Percentiles rank a stretch among this genome's conserved stretches.
These are phyloP conservation scores for Cenococcum geophilum DNA, from an alignment of 495 filamentous ascomycete genomes.

Conservation along the genomic window DNA sequence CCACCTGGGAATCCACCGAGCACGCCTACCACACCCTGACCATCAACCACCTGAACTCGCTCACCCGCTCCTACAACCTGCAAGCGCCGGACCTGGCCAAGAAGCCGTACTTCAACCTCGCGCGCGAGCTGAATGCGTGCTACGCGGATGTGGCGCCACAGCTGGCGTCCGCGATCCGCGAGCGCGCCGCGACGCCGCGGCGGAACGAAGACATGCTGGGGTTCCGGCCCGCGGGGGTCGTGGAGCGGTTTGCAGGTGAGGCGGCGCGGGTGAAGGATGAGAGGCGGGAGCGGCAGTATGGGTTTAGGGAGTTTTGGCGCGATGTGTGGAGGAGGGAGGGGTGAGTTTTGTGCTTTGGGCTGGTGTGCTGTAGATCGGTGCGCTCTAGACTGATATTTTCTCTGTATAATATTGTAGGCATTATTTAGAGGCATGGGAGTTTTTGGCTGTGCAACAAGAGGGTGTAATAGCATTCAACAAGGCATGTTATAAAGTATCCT, in stretches of 20 bases:
- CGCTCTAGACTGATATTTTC: no score
- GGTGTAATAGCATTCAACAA: no score
- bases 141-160: conserved; percentile 79
- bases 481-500: no score
- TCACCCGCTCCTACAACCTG: conserved; percentile 87
- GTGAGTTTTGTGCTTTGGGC: neutral
- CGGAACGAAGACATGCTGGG: conserved; percentile 24
- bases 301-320: conserved; percentile 79
- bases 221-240: conserved; percentile 40
- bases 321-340: conserved; percentile 57
- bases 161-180: conserved; percentile 63
- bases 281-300: conserved; percentile 61
- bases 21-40: conserved; percentile 69
- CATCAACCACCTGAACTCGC: conserved; percentile 68
- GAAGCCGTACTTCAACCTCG: conserved; percentile 84
- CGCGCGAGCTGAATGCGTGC: conserved; percentile 73
- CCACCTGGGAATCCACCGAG: conserved; percentile 64
- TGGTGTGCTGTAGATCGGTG: neutral
- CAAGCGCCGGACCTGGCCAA: conserved; percentile 87
- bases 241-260: conserved; percentile 51
- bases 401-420: no score
- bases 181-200: conserved; percentile 53
- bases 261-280: conserved; percentile 63
- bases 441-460: no score
- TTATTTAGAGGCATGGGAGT: no score